phyloP scores from a whole-genome alignment of 83 land plant species.

The Larix sibirica region DNA sequence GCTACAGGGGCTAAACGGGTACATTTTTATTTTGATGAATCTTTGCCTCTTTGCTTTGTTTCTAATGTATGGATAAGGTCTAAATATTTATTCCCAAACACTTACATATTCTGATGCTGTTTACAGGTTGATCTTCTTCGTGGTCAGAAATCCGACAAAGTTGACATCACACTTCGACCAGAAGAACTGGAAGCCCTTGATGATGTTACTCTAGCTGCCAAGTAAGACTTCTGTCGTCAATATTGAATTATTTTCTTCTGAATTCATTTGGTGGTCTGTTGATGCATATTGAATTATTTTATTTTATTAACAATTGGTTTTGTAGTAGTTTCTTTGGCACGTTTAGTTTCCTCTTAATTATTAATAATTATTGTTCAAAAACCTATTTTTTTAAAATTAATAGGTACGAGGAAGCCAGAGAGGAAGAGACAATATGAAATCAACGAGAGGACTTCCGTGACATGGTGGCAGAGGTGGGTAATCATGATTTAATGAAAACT shows the following conservation, averaged over 20 bases:
- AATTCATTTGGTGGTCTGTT: background rate
- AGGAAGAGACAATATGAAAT: slow-evolving; percentile 79
- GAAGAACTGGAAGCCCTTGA: slow-evolving; percentile 94
- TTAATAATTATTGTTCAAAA: slow-evolving; percentile 7
- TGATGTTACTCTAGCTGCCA: slow-evolving; percentile 83
- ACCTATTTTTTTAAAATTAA: background rate
- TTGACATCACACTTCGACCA: slow-evolving; percentile 93
- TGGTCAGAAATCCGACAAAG: slow-evolving; percentile 89
- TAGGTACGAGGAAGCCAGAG: slow-evolving; percentile 97
- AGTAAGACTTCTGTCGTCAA: slow-evolving; percentile 48
- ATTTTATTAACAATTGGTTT: background rate
- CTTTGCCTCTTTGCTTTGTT: background rate
- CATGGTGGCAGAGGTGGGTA: slow-evolving; percentile 95
- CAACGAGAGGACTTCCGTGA: slow-evolving; percentile 98
- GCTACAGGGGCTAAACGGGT: slow-evolving; percentile 7
- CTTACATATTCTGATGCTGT: too few species aligned
- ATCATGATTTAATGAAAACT: background rate
- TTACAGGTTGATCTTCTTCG: slow-evolving; percentile 87
- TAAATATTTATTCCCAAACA: too few species aligned
- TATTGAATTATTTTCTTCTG: background rate
- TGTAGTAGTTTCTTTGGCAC: background rate
- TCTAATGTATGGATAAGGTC: background rate
- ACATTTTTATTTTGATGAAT: background rate
- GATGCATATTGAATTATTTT: background rate
- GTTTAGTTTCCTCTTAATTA: background rate